Base-by-base conservation (phyloP, 2,329 filamentous ascomycete genomes). In the Monilinia aucupariae region DNA sequence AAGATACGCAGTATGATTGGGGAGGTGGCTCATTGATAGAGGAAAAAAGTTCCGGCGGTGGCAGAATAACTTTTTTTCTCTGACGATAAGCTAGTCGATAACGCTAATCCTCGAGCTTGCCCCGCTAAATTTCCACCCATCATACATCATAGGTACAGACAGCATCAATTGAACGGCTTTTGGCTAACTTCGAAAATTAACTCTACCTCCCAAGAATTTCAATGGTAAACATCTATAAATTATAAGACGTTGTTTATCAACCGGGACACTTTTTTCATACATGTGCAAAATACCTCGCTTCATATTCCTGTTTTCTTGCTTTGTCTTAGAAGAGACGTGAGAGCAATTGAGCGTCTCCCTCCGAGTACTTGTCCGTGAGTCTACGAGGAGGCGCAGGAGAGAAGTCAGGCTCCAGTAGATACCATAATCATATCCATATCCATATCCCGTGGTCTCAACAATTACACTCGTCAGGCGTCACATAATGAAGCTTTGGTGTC, bases 61-160 rank as follows among this genome's bases (percentile, higher is more conserved):
- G 59, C 50, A 62, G 59, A 62, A 63, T 49, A 53, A 63, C 41
- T 47, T 62, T 62, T 61, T 61, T 62, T 62, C 48, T 61, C 60
- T 30, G 32, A 54, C 48, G 61, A 63, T 59, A 59, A 59, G 61
- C 61, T 56, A 59, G 54, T n/a, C 34, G 61, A 63, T 63, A 50
- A 60, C 54, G 53, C 54, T 63, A 60, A 51, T 59, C 45, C 45
- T 37, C 32, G 41, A 59, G 34, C 17, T 22, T 62, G 51, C 41
- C 59, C 52, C 60, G 43, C 47, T 52, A 58, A 39, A 39, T 58
- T 58, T 56, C 41, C 37, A 55, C 6, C 27, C 27, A 30, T 30
- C 27, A 30, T 30, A 30, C 27, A 30, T 45, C 59, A 45, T 61
- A 41, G 59, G 37, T 22, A 56, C 27, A 30, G 27, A n/a, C n/a